Evolutionary conservation across 306 rosid genomes (phyloP).

Genomic region (Cyclanthera cordifolia): DNA sequence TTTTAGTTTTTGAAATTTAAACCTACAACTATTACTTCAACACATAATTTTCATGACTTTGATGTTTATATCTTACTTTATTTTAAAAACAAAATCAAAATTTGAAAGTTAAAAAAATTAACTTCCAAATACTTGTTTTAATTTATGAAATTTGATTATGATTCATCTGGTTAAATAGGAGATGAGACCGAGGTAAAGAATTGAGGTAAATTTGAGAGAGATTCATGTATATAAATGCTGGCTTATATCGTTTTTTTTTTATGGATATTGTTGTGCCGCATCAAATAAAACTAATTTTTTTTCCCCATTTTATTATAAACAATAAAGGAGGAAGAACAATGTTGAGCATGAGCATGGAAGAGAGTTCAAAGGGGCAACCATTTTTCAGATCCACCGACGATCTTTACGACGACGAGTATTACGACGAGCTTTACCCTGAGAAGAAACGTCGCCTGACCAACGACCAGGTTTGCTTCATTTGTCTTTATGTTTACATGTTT

Average conservation of each 20-base stretch:
- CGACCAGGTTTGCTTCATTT: conserved; percentile 44
- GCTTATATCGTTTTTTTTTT: background rate
- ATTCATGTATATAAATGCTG: no score
- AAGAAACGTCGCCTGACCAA: conserved; percentile 89
- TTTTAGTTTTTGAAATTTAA: no score
- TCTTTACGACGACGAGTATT: conserved; percentile 73
- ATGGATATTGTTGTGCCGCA: background rate
- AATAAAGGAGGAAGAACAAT: conserved; percentile 44
- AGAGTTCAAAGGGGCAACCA: conserved; percentile 52
- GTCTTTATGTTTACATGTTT: background rate
- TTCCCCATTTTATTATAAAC: background rate
- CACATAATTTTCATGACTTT: no score
- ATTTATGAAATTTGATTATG: no score
- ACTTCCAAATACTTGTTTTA: no score
- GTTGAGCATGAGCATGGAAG: conserved; percentile 57
- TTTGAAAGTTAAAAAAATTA: no score
- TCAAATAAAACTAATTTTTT: background rate
- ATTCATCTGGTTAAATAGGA: no score
- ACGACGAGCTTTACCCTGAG: conserved; percentile 84
- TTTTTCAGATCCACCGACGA: conserved; percentile 70
- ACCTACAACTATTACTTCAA: no score
- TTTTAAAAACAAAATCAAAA: no score
- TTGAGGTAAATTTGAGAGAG: no score
- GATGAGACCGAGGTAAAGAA: no score
- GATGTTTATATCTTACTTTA: no score